phyloP scores from a whole-genome alignment of 306 rosid genomes.

The Astragalus membranaceus region DNA sequence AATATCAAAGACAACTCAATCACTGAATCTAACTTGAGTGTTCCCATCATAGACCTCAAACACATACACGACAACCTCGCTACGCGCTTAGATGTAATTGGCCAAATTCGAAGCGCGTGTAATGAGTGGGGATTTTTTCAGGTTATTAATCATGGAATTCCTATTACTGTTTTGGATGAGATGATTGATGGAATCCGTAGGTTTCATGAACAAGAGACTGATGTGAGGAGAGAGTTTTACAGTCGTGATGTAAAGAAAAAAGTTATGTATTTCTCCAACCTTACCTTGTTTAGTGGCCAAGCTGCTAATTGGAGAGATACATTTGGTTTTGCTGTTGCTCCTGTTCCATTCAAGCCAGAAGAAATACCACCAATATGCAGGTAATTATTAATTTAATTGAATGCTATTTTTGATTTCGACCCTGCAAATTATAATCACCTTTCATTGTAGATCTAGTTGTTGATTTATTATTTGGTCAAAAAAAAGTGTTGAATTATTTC shows the following conservation, averaged over 20 bases:
- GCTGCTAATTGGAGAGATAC: slow-evolving; percentile 61
- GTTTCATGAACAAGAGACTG: slow-evolving; percentile 42
- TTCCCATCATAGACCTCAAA: slow-evolving; percentile 29
- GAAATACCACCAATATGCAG: slow-evolving; percentile 32
- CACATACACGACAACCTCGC: neutral
- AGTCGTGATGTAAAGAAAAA: slow-evolving; percentile 1
- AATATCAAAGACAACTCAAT: neutral
- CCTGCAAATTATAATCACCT: neutral
- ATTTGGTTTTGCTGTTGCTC: slow-evolving; percentile 23
- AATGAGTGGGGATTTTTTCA: slow-evolving; percentile 39
- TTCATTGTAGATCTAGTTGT: neutral
- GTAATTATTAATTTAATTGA: neutral
- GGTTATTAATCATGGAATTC: slow-evolving; percentile 44
- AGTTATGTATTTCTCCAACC: slow-evolving; percentile 33
- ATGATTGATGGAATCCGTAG: slow-evolving; percentile 33
- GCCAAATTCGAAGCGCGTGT: slow-evolving; percentile 14
- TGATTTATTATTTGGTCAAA: neutral
- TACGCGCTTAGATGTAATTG: neutral
- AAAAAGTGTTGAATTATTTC: neutral
- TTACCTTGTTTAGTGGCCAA: slow-evolving; percentile 24
- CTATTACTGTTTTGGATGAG: slow-evolving; percentile 22
- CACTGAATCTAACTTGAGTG: neutral
- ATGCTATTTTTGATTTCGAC: neutral
- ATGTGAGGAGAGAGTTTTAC: slow-evolving; percentile 24
- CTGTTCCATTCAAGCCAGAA: slow-evolving; percentile 26